Evolutionary conservation across 1,139 yeast species (phyloP).

Genomic region (Yamadazyma epiphylla): DNA sequence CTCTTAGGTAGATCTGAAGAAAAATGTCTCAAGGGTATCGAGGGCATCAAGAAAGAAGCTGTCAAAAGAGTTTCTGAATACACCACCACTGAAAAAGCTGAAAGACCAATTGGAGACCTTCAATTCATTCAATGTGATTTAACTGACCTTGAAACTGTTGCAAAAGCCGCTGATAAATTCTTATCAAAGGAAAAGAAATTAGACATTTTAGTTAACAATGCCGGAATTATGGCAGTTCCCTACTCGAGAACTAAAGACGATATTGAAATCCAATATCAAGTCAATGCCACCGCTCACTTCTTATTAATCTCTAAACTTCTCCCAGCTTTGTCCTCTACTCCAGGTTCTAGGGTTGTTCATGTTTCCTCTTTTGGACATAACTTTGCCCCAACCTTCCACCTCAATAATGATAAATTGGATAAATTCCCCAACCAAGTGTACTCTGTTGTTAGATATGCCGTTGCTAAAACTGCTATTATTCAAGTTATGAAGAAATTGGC

Average conservation of each 20-base stretch:
- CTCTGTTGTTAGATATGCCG: conserved; percentile 35
- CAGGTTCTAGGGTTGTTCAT: conserved; percentile 29
- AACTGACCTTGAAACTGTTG: conserved; percentile 27
- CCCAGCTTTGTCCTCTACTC: conserved; percentile 23
- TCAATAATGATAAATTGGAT: conserved; percentile 22
- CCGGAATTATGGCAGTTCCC: conserved; percentile 42
- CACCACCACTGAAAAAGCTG: conserved; percentile 11
- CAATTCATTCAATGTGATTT: conserved; percentile 30
- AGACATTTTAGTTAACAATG: conserved; percentile 37
- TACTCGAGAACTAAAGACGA: conserved; percentile 32
- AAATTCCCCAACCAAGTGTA: conserved; percentile 20
- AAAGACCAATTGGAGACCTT: conserved; percentile 23
- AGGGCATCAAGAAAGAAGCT: conserved; percentile 27
- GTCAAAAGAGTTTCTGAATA: conserved; percentile 12
- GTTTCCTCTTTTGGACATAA: conserved; percentile 35
- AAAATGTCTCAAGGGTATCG: conserved; percentile 33
- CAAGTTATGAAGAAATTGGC: conserved; percentile 28
- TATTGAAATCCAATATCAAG: conserved; percentile 41
- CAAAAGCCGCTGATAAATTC: conserved; percentile 25
- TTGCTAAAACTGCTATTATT: conserved; percentile 31
- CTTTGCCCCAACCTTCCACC: conserved; percentile 18
- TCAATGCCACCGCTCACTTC: conserved; percentile 33
- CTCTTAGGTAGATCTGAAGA: conserved; percentile 39
- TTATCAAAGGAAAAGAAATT: conserved; percentile 21
- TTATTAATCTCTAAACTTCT: conserved; percentile 29